Evolutionary conservation across 768 basidiomycete genomes (phyloP), one percentile per base, ranked within the genome.

Genomic region (Scleroderma citrinum): DNA sequence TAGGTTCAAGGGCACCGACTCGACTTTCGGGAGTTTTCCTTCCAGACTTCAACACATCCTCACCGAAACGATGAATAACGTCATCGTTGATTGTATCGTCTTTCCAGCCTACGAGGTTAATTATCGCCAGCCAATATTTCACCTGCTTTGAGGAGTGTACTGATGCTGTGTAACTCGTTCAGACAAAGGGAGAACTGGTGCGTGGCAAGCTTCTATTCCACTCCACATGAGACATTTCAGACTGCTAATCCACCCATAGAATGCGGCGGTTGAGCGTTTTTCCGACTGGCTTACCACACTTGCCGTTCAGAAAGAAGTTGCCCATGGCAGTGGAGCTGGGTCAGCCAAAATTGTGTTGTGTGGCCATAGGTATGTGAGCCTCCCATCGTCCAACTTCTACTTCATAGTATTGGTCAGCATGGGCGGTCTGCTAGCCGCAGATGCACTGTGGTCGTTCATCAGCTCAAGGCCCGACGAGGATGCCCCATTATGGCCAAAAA

Each of bases 141-240:
- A 49, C 31, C 12, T 8, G 32, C 20, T 23, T n/a, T 23, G 16
- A 23, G 17, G 24, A 37, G 48, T 21, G 30, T 43, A 53, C 51
- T 61, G 46, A 66, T 42, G 26, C 26, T 8, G 8, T 29, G n/a
- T 29, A 55, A 31, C 19, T 10, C 11, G 2, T 30, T 8, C 48
- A 92, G 87, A 95, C 93, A 7, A 92, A 91, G 67, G 93, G 93
- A 38, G 85, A 93, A 48, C 69, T 96, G 66, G 92, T 93, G 60
- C 56, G 82, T 71, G 21, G 21, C 42, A 51, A 36, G 48, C 31
- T 39, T 30, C 36, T n/a, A 17, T 26, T 34, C 37, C 23, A 19
- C 14, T 3, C 40, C 47, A 26, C n/a, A 44, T 46, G 17, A 19
- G 44, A 44, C 2, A 19, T 34, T 20, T 19, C 14, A 8, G 23